Evolutionary conservation across 139 green algal species (phyloP), one percentile per base, ranked within the genome.

Genomic region (Limnomonas spitsbergensis): DNA sequence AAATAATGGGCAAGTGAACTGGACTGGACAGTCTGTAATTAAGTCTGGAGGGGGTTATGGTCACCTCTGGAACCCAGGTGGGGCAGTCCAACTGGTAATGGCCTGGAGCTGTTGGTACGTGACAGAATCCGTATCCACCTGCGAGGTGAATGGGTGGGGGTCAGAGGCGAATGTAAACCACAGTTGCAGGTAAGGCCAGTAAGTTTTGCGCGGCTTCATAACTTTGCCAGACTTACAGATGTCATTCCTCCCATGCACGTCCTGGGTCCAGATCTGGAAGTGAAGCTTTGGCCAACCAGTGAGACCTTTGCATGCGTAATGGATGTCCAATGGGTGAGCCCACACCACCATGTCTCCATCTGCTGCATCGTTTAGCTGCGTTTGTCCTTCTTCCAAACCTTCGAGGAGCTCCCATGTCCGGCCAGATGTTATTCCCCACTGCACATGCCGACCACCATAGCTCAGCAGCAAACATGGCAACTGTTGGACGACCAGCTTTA

Each of bases 71-170:
- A 1, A 90, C 52, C 92, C 92, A 96, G 0, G 86, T 91, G 3
- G 82, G 77, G 75, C 88, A 92, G 38, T 93, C 87, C 0, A 96
- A 7, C 68, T 92, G 73, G 76, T 85, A 88, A 38, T 88, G 87
- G 38, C 92, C 92, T 9, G 90, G 86, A 0, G 87, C 66, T 38
- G 87, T 93, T 1, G 92, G 92, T 1, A 94, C 67, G 84, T 94
- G 90, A 53, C 87, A 92, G 74, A 94, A 94, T 1, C 92, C 90
- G 61, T 96, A 96, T 0, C 90, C 92, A 47, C 87, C 90, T 92
- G 79, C 32, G 14, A 47, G 1, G 39, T 14, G 27, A 26, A 54
- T 20, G 2, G 40, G 9, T 38, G 47, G 20, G 20, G 9, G 20
- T 9, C 47, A n/a, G 9, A 56, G 47, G 47, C 20, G 47, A 56